Evolutionary conservation across 345 rosid species (phyloP).

Genomic region (Fremontodendron californicum): DNA sequence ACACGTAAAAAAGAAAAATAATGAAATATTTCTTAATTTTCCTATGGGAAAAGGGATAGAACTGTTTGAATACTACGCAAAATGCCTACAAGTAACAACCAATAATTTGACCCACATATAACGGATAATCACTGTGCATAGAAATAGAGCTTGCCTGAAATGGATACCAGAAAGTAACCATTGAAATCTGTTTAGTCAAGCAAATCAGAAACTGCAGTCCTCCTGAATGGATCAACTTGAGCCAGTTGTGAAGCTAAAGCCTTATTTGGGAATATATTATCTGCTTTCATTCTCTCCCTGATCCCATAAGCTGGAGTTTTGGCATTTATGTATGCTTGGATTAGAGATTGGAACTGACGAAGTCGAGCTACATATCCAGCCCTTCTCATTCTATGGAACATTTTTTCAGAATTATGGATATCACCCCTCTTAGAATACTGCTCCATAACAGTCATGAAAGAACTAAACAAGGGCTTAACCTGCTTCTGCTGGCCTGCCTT

Average conservation of each 20-base stretch:
- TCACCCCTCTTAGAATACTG: constrained; percentile 77
- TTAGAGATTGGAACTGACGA: constrained; percentile 54
- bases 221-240: constrained; percentile 70
- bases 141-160: neutral
- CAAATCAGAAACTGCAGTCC: constrained; percentile 65
- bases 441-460: constrained; percentile 67
- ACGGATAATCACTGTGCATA: neutral
- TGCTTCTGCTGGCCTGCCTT: constrained; percentile 58
- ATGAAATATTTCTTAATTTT: neutral
- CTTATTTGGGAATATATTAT: constrained; percentile 71
- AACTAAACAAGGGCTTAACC: constrained; percentile 58
- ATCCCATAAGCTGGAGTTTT: constrained; percentile 81
- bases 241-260: constrained; percentile 46
- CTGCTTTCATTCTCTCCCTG: constrained; percentile 82
- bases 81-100: neutral
- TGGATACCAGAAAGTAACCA: neutral
- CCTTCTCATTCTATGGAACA: constrained; percentile 71
- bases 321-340: constrained; percentile 63
- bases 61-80: neutral
- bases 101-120: neutral
- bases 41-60: neutral
- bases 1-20: neutral
- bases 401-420: constrained; percentile 77
- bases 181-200: constrained; percentile 45
- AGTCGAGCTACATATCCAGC: constrained; percentile 61